Percentiles rank a stretch among this genome's conserved stretches.
Evolutionary conservation across 352 stramenopile genomes (phyloP).

Genomic region (Albugo laibachii): DNA sequence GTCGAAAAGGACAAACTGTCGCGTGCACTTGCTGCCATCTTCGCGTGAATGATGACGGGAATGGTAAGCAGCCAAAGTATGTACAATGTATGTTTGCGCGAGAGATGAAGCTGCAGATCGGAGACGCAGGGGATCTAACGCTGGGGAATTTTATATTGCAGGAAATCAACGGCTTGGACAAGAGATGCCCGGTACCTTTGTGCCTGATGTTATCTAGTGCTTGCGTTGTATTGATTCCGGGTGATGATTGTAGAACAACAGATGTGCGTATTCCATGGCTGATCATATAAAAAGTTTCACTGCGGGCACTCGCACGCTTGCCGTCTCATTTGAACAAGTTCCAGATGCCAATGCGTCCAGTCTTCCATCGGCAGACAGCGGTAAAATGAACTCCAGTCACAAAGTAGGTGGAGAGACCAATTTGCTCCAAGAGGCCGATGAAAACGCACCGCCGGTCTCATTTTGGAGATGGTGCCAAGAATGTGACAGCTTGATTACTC

Average conservation of each 20-base stretch:
- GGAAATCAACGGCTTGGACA: conserved; percentile 38
- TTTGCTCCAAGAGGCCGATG: not conserved
- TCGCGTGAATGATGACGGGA: conserved; percentile 27
- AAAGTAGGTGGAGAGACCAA: not conserved
- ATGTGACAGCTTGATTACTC: conserved; percentile 85
- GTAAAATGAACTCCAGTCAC: not conserved
- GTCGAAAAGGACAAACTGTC: conserved; percentile 17
- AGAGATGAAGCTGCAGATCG: conserved; percentile 36
- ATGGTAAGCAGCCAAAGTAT: conserved; percentile 21
- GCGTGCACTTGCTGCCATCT: conserved; percentile 62
- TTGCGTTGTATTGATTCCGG: not conserved
- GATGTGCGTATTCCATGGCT: conserved; percentile 62
- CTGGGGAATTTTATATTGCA: conserved; percentile 60
- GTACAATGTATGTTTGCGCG: conserved; percentile 53
- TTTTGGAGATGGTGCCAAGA: conserved; percentile 95
- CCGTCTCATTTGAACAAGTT: conserved; percentile 66
- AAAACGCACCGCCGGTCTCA: conserved; percentile 47
- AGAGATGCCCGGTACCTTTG: conserved; percentile 52
- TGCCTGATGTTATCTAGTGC: not conserved
- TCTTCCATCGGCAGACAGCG: not conserved
- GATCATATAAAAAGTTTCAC: conserved; percentile 72
- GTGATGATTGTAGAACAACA: conserved; percentile 25
- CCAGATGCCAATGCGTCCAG: conserved; percentile 11
- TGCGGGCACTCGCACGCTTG: conserved; percentile 43
- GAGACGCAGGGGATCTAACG: conserved; percentile 52